Evolutionary conservation across 2,329 filamentous ascomycete species (phyloP).

Genomic region (Aspergillaceae sp.): DNA sequence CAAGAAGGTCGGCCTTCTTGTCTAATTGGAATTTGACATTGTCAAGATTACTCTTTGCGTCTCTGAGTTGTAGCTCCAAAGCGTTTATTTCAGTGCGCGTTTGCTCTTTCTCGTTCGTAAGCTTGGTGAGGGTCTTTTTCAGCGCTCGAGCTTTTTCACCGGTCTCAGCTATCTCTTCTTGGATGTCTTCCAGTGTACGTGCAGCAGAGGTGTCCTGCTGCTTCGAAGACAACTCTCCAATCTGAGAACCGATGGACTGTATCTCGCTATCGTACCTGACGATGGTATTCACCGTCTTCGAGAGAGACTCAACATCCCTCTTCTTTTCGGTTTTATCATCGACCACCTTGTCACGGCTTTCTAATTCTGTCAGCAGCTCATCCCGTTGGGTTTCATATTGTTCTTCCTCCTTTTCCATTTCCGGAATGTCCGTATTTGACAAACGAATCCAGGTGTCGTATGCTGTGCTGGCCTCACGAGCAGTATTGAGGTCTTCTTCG

Average conservation of each 20-base stretch:
- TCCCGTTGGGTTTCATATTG: constrained; percentile 55
- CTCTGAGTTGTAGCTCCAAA: constrained; percentile 69
- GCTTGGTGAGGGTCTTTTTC: constrained; percentile 56
- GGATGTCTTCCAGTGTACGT: constrained; percentile 73
- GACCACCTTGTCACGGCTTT: constrained; percentile 60
- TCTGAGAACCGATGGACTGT: constrained; percentile 60
- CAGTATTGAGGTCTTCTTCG: constrained; percentile 53
- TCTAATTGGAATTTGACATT: constrained; percentile 66
- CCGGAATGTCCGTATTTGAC: constrained; percentile 59
- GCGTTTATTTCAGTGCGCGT: constrained; percentile 57
- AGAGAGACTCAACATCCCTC: constrained; percentile 65
- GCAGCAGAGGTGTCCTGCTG: constrained; percentile 59
- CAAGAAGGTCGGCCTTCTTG: constrained; percentile 63
- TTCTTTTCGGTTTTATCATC: constrained; percentile 55
- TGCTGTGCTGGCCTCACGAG: constrained; percentile 55
- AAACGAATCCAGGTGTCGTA: constrained; percentile 70
- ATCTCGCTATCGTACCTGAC: constrained; percentile 64
- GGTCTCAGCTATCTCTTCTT: constrained; percentile 60
- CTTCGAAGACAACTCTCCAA: constrained; percentile 65
- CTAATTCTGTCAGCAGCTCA: constrained; percentile 51
- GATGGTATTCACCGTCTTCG: constrained; percentile 69
- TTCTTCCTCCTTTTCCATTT: constrained; percentile 55
- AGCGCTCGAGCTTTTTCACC: constrained; percentile 58
- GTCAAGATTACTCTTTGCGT: constrained; percentile 64
- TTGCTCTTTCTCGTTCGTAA: constrained; percentile 63